Evolutionary conservation across 305 asterid genomes (phyloP), one percentile per base, ranked within the genome.

Genomic region (Fraxinus latifolia): DNA sequence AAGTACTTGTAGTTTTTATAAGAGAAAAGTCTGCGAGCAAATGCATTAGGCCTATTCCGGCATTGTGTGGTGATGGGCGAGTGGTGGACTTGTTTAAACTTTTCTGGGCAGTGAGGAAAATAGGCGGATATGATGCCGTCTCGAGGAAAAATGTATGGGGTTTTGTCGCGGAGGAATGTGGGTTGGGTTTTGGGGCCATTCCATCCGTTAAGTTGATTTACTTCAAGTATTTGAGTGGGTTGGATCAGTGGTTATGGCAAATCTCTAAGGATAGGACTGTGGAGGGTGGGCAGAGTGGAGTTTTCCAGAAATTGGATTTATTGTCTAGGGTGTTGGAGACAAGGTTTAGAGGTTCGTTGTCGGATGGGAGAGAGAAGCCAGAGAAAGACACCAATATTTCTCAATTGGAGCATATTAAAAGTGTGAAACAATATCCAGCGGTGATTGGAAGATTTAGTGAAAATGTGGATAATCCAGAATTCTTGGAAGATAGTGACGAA

Each of bases 11-110:
- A 37, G 78, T 58, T 68, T 91, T 89, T 85, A 44, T 89, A 31
- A 85, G 87, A 65, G 90, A 88, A 21, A 82, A 82, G 68, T 86
- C 82, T 78, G 85, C 65, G 17, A 65, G 76, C 7, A 87, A 82
- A 75, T 34, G 86, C 71, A 33, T 82, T 42, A 87, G 90, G 90
- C 91, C 95, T 75, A 77, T 89, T 72, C 95, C 96, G 0, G 90
- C 86, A 37, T 74, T 90, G 77, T 87, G 85, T 74, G 86, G 93
- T 36, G 83, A 86, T 36, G 95, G 92, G 77, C 27, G 77, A 79
- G 87, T 82, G 3, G 79, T 92, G 50, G 96, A 92, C 86, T 88
- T 94, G 89, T 90, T 90, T 86, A 90, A 87, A 76, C 92, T 94
- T 29, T 92, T 89, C 70, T 91, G 94, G 91, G 87, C 86, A 14